A percentile compares a stretch with the other conserved stretches of the same genome.
These are phyloP conservation scores for Epichloe coenophiala DNA, from an alignment of 2,329 filamentous ascomycete genomes.

Conservation along the genomic window DNA sequence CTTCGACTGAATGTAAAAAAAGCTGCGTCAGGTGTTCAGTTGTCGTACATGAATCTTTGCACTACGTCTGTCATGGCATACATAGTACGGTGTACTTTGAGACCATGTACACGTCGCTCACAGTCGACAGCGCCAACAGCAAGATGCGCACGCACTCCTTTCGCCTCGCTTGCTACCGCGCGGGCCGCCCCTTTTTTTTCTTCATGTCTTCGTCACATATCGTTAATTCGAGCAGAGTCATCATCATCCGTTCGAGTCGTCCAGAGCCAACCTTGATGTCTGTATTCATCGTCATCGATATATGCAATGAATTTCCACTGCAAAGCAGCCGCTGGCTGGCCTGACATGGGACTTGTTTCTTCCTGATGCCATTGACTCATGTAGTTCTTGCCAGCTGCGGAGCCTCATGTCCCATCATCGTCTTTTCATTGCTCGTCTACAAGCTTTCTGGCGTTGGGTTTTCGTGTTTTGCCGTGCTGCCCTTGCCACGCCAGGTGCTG, in stretches of 20 bases:
- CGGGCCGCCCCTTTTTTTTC: not conserved
- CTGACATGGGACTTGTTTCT: not conserved
- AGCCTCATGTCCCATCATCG: not conserved
- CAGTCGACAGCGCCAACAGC: too few relatives aligned
- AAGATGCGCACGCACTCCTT: too few relatives aligned
- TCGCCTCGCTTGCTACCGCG: too few relatives aligned
- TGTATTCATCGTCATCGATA: not conserved
- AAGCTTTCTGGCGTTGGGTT: slow-evolving; percentile 32
- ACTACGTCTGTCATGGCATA: too few relatives aligned
- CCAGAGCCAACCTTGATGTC: too few relatives aligned
- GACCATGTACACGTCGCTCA: too few relatives aligned
- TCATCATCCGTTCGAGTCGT: not conserved
- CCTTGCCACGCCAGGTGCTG: slow-evolving; percentile 91
- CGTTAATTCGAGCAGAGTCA: not conserved
- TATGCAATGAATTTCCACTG: not conserved
- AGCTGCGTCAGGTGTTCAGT: too few relatives aligned
- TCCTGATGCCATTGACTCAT: not conserved
- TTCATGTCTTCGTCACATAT: not conserved
- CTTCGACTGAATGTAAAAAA: not conserved
- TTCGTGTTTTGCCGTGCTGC: slow-evolving; percentile 81
- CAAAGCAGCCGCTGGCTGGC: not conserved
- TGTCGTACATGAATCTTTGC: too few relatives aligned
- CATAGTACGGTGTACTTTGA: not conserved
- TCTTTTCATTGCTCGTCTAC: slow-evolving; percentile 7
- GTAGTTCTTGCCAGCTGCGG: not conserved